Evolutionary conservation across 495 filamentous ascomycete genomes (phyloP).

Genomic region (Aspergillus sclerotiicarbonarius): DNA sequence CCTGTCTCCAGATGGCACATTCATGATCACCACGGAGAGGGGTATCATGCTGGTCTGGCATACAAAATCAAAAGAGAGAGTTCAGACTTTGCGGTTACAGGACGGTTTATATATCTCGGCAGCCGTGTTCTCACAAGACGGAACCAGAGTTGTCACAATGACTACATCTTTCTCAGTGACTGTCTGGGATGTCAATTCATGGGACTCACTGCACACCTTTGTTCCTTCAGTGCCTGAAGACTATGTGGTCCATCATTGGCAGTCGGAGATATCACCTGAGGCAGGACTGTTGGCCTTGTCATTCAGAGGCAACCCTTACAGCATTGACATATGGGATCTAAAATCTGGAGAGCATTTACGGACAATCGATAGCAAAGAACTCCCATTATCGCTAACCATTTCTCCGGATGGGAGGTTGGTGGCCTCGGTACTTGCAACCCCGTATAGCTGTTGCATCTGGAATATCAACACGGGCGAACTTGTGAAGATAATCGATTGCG

Average conservation of each 20-base stretch:
- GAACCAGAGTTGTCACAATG: slow-evolving; percentile 8
- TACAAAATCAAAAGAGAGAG: background rate
- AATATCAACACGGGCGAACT: background rate
- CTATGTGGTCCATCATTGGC: too few relatives aligned
- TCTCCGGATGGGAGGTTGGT: background rate
- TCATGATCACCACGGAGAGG: background rate
- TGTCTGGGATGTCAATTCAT: background rate
- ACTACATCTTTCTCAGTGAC: background rate
- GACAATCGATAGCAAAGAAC: background rate
- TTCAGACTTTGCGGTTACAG: too few relatives aligned
- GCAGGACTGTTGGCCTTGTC: background rate
- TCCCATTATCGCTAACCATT: background rate
- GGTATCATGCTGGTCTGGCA: background rate
- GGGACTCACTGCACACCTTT: background rate
- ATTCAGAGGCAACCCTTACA: background rate
- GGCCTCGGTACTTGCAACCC: background rate
- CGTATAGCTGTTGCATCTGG: too few relatives aligned
- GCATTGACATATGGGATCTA: background rate
- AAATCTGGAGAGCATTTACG: background rate
- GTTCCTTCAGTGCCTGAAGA: background rate
- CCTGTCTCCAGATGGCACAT: background rate
- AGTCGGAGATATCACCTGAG: background rate
- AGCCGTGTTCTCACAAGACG: slow-evolving; percentile 3
- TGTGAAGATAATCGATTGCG: background rate
- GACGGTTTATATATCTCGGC: too few relatives aligned